These are phyloP conservation scores for Rubroboletus satanas DNA, from an alignment of 768 basidiomycete genomes.

Conservation along the genomic window DNA sequence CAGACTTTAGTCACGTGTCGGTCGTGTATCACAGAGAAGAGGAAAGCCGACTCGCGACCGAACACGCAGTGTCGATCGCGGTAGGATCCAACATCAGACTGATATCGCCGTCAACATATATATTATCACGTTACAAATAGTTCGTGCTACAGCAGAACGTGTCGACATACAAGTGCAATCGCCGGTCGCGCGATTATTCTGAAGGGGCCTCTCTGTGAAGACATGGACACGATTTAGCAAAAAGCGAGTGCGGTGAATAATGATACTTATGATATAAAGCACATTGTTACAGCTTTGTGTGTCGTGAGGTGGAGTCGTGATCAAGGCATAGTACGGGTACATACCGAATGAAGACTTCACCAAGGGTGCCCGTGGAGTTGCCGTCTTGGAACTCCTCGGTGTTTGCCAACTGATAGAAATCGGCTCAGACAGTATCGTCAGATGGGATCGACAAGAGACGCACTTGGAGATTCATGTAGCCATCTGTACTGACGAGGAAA, in stretches of 20 bases:
- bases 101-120: neutral
- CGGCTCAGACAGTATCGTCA: neutral
- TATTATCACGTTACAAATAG: conserved; percentile 1
- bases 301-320: conserved; percentile 7
- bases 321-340: conserved; percentile 21
- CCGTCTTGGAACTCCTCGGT: conserved; percentile 98
- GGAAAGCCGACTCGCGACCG: neutral
- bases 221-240: conserved; percentile 23
- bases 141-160: conserved; percentile 5
- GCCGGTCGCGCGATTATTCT: conserved; percentile 32
- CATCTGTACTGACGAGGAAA: conserved; percentile 97
- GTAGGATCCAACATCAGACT: conserved; percentile 3
- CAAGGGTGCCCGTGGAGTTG: conserved; percentile 91
- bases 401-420: conserved; percentile 75
- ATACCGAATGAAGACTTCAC: conserved; percentile 97
- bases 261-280: conserved; percentile 84
- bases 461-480: conserved; percentile 99
- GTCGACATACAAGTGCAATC: conserved; percentile 1
- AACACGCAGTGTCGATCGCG: neutral
- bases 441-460: conserved; percentile 1
- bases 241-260: neutral
- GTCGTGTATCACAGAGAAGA: neutral
- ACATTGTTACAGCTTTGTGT: conserved; percentile 85
- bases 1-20: neutral
- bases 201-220: conserved; percentile 70